Conservation (phyloP, 345 rosid genomes). For the Punica granatum region DNA sequence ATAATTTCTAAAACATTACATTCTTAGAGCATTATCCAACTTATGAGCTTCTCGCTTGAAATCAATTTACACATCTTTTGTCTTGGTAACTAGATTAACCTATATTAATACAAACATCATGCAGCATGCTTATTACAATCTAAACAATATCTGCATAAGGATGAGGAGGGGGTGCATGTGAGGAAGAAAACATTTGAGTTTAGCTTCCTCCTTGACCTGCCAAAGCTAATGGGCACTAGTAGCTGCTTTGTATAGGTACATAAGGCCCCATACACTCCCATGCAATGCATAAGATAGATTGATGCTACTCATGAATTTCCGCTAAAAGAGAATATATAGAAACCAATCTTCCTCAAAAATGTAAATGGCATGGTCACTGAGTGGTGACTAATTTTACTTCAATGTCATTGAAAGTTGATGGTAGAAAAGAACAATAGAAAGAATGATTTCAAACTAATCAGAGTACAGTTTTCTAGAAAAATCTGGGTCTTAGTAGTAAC, state of each 20-base stretch:
- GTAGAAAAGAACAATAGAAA: background rate
- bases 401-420: background rate
- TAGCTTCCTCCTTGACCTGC: background rate
- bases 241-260: background rate
- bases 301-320: background rate
- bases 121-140: background rate
- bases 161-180: background rate
- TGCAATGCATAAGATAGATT: background rate
- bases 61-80: background rate
- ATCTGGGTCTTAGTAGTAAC: background rate
- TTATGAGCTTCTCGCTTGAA: background rate
- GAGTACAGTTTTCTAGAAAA: background rate
- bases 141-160: background rate
- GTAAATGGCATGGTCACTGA: background rate
- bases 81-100: background rate
- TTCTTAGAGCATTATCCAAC: background rate
- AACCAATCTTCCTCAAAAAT: background rate
- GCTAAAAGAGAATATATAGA: background rate
- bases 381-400: background rate
- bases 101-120: background rate
- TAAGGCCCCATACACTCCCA: background rate
- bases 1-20: background rate
- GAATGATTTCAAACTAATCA: background rate
- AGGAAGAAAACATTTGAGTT: background rate
- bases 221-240: background rate